Percentiles rank a stretch among this genome's conserved stretches.
Evolutionary conservation across 345 rosid genomes (phyloP).

Genomic region (Microcos paniculata): DNA sequence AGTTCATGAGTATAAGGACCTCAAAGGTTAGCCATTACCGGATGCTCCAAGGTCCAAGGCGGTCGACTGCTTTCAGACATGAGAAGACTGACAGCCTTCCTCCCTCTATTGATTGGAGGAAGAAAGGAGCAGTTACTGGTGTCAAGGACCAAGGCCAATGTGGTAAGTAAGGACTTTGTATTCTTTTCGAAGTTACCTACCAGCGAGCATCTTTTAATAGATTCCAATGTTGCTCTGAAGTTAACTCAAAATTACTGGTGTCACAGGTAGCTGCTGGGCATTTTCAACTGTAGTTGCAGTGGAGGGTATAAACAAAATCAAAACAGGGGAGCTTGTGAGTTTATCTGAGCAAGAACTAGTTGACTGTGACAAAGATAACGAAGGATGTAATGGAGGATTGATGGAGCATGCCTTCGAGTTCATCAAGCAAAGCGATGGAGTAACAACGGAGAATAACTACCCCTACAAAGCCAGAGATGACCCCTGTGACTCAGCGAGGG

Average conservation of each 20-base stretch:
- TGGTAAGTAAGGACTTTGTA: conserved; percentile 17
- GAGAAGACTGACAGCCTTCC: conserved; percentile 27
- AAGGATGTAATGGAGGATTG: conserved; percentile 37
- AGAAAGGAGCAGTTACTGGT: conserved; percentile 37
- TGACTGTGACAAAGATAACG: conserved; percentile 28
- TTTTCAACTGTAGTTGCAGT: conserved; percentile 41
- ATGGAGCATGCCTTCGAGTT: conserved; percentile 37
- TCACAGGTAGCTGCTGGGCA: conserved; percentile 41
- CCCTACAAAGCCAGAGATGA: conserved; percentile 46
- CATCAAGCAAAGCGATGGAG: conserved; percentile 38
- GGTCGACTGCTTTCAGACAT: conserved; percentile 19
- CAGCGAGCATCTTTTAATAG: not conserved
- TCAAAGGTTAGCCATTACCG: conserved; percentile 39
- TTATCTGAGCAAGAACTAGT: conserved; percentile 40
- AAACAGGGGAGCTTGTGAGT: conserved; percentile 33
- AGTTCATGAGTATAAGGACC: conserved; percentile 33
- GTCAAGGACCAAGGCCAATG: conserved; percentile 41
- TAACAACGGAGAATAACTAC: conserved; percentile 46
- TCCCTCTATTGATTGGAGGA: conserved; percentile 39
- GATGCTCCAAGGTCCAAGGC: conserved; percentile 29
- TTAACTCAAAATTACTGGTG: not conserved
- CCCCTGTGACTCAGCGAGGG: conserved; percentile 42
- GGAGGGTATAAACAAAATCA: conserved; percentile 45
- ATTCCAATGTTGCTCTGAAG: not conserved
- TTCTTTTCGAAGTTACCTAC: not conserved